phyloP scores from a whole-genome alignment of 2,329 filamentous ascomycete genomes.

The Colletotrichum caudatum region DNA sequence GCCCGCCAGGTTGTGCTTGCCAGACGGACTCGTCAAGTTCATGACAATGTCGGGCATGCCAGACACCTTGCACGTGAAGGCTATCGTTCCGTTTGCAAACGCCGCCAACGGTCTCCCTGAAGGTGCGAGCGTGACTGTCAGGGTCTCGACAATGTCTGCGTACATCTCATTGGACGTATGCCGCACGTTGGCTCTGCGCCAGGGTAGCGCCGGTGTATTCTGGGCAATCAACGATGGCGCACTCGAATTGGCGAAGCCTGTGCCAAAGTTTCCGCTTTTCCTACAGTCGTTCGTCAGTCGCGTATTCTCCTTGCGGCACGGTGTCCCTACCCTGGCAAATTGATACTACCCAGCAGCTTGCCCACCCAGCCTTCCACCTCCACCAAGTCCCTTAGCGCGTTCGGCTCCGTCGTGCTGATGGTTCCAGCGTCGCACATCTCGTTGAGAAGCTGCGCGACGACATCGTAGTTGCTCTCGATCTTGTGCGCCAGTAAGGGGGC shows the following conservation, averaged over 20 bases:
- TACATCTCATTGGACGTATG: constrained; percentile 98
- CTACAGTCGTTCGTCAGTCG: constrained; percentile 46
- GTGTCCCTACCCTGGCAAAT: constrained; percentile 74
- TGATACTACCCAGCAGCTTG: constrained; percentile 89
- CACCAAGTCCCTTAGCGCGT: constrained; percentile 90
- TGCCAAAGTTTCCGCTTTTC: constrained; percentile 54
- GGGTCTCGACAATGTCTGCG: constrained; percentile 92
- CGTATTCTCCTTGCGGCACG: background rate
- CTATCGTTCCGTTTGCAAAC: constrained; percentile 90
- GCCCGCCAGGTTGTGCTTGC: constrained; percentile 79
- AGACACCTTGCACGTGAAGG: constrained; percentile 94
- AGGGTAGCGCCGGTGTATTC: constrained; percentile 75
- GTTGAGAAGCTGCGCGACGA: constrained; percentile 89
- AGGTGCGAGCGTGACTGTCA: constrained; percentile 88
- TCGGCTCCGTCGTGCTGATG: constrained; percentile 92
- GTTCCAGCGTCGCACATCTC: constrained; percentile 97
- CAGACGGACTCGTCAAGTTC: constrained; percentile 81
- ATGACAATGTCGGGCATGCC: constrained; percentile 92
- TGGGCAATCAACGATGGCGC: constrained; percentile 56
- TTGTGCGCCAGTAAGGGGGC: constrained; percentile 86
- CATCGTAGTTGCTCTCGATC: constrained; percentile 91
- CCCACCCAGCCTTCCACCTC: constrained; percentile 92
- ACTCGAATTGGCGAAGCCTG: constrained; percentile 54
- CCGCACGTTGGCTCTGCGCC: constrained; percentile 90
- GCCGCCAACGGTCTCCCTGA: constrained; percentile 89